Conservation (phyloP, 495 filamentous ascomycete genomes). For the Penicillium steckii region DNA sequence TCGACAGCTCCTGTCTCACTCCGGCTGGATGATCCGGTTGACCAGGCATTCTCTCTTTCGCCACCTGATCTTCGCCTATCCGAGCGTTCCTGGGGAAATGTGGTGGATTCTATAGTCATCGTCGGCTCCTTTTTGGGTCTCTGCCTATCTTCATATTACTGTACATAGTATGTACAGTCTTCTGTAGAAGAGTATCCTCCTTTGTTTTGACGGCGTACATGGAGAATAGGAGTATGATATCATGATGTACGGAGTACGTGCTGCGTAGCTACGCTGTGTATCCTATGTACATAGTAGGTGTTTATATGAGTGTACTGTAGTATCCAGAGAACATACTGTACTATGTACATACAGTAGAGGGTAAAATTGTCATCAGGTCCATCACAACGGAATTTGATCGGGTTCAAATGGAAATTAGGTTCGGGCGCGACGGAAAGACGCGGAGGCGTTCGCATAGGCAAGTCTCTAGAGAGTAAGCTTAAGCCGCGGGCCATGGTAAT, state of each 20-base stretch:
- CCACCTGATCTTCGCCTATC: conserved; percentile 21
- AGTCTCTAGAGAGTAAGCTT: conserved; percentile 12
- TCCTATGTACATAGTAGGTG: no score
- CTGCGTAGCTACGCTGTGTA: no score
- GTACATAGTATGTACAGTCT: no score
- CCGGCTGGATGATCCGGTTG: conserved; percentile 13
- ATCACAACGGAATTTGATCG: conserved; percentile 3
- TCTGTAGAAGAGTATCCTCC: no score
- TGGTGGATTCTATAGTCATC: not conserved
- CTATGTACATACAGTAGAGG: not conserved
- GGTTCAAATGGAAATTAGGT: conserved; percentile 16
- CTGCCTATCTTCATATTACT: no score
- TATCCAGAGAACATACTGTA: no score
- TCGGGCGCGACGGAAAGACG: conserved; percentile 21
- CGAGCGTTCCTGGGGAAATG: conserved; percentile 8
- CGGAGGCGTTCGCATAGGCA: conserved; percentile 23
- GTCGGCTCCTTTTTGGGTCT: conserved; percentile 5
- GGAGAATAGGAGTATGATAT: no score
- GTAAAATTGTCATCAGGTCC: no score
- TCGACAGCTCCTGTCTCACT: not conserved
- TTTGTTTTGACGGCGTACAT: no score
- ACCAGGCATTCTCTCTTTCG: conserved; percentile 21
- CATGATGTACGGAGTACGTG: no score
- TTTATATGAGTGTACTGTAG: no score
- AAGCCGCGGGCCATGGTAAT: conserved; percentile 9